phyloP scores from a whole-genome alignment of 208 protist genomes.

The Leishmania martiniquensis region DNA sequence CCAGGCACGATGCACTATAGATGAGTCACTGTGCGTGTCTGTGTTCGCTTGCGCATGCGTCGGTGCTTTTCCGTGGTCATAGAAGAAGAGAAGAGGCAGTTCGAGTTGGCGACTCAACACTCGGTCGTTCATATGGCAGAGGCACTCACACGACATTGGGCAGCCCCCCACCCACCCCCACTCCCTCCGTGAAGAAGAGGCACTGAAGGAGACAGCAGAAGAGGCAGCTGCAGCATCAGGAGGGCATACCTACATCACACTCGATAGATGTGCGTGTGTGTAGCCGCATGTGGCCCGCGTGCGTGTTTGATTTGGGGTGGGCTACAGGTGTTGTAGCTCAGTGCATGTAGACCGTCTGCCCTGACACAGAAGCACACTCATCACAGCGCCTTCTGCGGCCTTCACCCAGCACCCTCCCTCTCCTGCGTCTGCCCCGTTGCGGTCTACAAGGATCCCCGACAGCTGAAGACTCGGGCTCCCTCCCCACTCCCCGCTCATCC shows the following conservation, averaged over 20 bases:
- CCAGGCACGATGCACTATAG: background rate
- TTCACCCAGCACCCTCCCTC: background rate
- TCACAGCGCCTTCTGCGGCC: background rate
- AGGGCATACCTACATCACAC: background rate
- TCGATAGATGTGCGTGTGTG: background rate
- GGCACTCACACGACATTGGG: background rate
- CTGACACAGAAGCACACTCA: background rate
- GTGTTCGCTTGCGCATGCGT: conserved; percentile 1
- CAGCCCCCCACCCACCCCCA: too few relatives aligned
- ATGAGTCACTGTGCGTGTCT: background rate
- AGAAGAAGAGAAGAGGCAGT: background rate
- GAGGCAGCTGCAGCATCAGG: background rate
- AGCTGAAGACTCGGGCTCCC: too few relatives aligned
- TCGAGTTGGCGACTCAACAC: background rate
- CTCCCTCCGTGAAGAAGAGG: background rate
- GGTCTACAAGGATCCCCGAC: background rate
- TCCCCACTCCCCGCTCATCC: background rate
- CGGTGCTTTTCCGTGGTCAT: background rate
- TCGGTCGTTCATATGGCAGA: background rate
- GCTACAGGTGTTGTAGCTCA: background rate
- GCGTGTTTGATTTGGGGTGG: background rate
- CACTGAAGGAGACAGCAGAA: background rate
- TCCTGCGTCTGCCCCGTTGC: background rate
- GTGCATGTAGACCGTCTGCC: background rate
- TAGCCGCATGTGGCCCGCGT: background rate